These are phyloP conservation scores for Ogataea saltuana DNA, from an alignment of 805 yeast genomes.

Conservation along the genomic window DNA sequence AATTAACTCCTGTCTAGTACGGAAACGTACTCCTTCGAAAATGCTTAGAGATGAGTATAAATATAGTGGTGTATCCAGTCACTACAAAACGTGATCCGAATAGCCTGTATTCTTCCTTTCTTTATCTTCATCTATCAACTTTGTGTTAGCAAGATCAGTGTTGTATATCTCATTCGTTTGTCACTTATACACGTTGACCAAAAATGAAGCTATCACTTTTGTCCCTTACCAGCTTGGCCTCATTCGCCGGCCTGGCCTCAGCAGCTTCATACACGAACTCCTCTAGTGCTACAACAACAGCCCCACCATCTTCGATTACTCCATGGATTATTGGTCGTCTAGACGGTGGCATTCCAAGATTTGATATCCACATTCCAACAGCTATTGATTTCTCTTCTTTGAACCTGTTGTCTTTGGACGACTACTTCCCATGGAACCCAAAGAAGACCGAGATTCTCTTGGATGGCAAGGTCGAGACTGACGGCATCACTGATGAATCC, in stretches of 20 bases:
- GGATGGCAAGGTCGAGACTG: conserved; percentile 11
- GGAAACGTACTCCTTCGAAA: neutral
- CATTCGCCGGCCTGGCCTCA: conserved; percentile 19
- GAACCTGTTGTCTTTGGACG: conserved; percentile 23
- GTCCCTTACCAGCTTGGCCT: conserved; percentile 18
- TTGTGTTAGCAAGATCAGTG: conserved; percentile 1
- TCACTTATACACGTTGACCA: conserved; percentile 8
- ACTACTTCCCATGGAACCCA: conserved; percentile 20
- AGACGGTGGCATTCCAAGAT: conserved; percentile 23
- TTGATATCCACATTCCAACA: conserved; percentile 22
- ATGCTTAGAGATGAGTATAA: neutral
- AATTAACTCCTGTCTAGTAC: conserved; percentile 1
- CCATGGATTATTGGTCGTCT: conserved; percentile 21
- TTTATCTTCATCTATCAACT: neutral
- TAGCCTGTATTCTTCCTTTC: neutral
- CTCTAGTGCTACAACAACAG: conserved; percentile 13
- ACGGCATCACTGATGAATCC: conserved; percentile 21
- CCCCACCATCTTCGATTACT: conserved; percentile 16
- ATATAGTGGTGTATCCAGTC: conserved; percentile 2
- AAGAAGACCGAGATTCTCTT: conserved; percentile 1
- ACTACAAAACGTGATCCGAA: no score
- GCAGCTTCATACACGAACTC: conserved; percentile 25
- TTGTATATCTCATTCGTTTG: conserved; percentile 20
- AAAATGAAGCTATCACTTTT: conserved; percentile 26
- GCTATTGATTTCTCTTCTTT: conserved; percentile 13